A percentile compares a stretch with the other conserved stretches of the same genome.
Evolutionary conservation across 164 flowering plant species (phyloP).

Genomic region (Cinnamomum chago): DNA sequence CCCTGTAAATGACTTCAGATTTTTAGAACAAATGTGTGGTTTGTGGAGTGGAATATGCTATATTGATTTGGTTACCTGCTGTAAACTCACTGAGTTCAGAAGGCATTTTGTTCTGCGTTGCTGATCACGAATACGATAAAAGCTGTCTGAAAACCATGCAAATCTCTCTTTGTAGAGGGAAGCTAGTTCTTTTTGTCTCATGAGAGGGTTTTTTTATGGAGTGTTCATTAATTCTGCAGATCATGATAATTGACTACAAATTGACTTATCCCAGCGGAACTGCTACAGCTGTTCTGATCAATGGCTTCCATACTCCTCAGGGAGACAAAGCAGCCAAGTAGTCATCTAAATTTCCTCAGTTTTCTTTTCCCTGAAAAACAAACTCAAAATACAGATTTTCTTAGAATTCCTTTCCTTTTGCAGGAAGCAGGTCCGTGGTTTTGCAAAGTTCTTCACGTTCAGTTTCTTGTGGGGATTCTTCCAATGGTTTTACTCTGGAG

Average conservation of each 20-base stretch:
- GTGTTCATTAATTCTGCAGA: conserved; percentile 34
- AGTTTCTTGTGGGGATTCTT: conserved; percentile 20
- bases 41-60: not conserved
- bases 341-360: not conserved
- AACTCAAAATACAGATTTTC: not conserved
- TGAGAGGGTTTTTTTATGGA: not conserved
- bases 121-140: not conserved
- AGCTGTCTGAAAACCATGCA: not conserved
- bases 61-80: not conserved
- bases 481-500: conserved; percentile 24
- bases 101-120: not conserved
- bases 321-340: conserved; percentile 75
- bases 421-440: conserved; percentile 40
- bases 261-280: conserved; percentile 77
- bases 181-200: not conserved
- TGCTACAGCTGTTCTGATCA: conserved; percentile 86
- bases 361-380: not conserved
- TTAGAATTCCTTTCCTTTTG: not conserved
- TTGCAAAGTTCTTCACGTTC: conserved; percentile 12
- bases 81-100: not conserved
- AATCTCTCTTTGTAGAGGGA: not conserved
- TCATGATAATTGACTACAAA: conserved; percentile 77
- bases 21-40: not conserved
- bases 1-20: not conserved
- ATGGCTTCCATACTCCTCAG: conserved; percentile 66